Conservation (phyloP, 2,329 filamentous ascomycete species). For the Chaetomiaceae sp. region DNA sequence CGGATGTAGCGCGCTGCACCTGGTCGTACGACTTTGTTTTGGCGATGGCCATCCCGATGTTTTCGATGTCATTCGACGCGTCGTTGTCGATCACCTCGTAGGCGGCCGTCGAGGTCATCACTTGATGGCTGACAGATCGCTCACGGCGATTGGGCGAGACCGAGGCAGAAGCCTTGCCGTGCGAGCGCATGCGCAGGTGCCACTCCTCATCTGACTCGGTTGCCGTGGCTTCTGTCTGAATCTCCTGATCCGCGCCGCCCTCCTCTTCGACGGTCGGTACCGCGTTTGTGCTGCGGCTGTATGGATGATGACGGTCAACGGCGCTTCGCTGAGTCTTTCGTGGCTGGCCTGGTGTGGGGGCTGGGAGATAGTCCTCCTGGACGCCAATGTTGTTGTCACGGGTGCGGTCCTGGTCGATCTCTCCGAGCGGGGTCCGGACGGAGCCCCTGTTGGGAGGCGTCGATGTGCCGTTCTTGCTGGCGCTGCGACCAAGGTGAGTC, state of each 20-base stretch:
- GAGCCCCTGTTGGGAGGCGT: slow-evolving; percentile 75
- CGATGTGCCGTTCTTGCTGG: slow-evolving; percentile 57
- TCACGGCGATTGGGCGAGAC: slow-evolving; percentile 47
- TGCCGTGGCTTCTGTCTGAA: slow-evolving; percentile 56
- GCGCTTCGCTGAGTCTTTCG: slow-evolving; percentile 72
- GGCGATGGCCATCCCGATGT: slow-evolving; percentile 50
- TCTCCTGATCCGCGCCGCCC: slow-evolving; percentile 42
- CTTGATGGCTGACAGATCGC: slow-evolving; percentile 70
- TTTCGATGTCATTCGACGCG: slow-evolving; percentile 66
- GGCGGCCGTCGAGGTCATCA: slow-evolving; percentile 60
- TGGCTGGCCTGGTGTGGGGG: slow-evolving; percentile 91
- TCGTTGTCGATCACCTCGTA: slow-evolving; percentile 62
- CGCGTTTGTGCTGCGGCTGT: slow-evolving; percentile 51
- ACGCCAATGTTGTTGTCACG: slow-evolving; percentile 52
- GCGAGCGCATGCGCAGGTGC: slow-evolving; percentile 68
- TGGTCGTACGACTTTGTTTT: slow-evolving; percentile 53
- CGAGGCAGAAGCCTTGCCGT: slow-evolving; percentile 59
- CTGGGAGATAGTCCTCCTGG: slow-evolving; percentile 89
- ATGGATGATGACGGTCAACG: slow-evolving; percentile 66
- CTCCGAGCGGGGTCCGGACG: slow-evolving; percentile 80
- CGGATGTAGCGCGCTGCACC: slow-evolving; percentile 44
- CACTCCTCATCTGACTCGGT: slow-evolving; percentile 79
- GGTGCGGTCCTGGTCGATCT: slow-evolving; percentile 74
- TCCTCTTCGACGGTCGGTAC: slow-evolving; percentile 41
- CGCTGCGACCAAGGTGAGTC: slow-evolving; percentile 51